Percentiles rank a stretch among this genome's conserved stretches.
Evolutionary conservation across 768 basidiomycete species (phyloP).

Genomic region (Panus rudis): DNA sequence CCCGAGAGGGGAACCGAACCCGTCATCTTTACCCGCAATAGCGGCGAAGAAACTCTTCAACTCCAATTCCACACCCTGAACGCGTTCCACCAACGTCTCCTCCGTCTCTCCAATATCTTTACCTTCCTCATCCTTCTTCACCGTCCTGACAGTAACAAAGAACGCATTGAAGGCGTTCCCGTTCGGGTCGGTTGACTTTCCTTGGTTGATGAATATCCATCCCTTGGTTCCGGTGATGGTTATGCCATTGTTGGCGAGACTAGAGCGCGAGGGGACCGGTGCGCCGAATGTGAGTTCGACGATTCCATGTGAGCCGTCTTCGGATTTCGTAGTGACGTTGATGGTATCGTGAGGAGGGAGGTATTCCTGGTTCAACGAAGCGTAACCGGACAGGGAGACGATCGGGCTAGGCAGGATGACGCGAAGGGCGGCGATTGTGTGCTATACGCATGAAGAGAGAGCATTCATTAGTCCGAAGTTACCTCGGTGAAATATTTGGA

Average conservation of each 20-base stretch:
- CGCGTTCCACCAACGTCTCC: conserved; percentile 42
- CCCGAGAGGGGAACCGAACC: conserved; percentile 50
- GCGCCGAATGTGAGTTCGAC: conserved; percentile 59
- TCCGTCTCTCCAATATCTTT: conserved; percentile 31
- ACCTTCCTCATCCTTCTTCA: conserved; percentile 29
- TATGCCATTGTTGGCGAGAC: conserved; percentile 26
- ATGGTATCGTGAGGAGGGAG: conserved; percentile 80
- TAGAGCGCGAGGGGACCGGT: conserved; percentile 35
- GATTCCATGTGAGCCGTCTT: conserved; percentile 50
- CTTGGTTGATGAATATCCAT: conserved; percentile 43
- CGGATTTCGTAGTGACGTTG: conserved; percentile 39
- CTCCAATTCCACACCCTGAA: conserved; percentile 50
- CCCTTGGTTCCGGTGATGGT: conserved; percentile 59
- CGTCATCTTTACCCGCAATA: conserved; percentile 43
- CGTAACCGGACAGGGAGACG: conserved; percentile 52
- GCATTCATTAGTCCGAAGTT: neutral
- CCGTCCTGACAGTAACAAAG: conserved; percentile 30
- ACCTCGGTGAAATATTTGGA: conserved; percentile 2
- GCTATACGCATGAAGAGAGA: conserved; percentile 30
- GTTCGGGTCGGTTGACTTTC: conserved; percentile 11
- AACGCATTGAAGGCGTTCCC: conserved; percentile 8
- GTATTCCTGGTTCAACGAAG: conserved; percentile 63
- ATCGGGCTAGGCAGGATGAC: conserved; percentile 47
- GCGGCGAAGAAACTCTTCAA: conserved; percentile 52
- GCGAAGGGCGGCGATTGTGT: conserved; percentile 59